Conservation (phyloP, 2,329 filamentous ascomycete genomes). For the Nemania bipapillata region DNA sequence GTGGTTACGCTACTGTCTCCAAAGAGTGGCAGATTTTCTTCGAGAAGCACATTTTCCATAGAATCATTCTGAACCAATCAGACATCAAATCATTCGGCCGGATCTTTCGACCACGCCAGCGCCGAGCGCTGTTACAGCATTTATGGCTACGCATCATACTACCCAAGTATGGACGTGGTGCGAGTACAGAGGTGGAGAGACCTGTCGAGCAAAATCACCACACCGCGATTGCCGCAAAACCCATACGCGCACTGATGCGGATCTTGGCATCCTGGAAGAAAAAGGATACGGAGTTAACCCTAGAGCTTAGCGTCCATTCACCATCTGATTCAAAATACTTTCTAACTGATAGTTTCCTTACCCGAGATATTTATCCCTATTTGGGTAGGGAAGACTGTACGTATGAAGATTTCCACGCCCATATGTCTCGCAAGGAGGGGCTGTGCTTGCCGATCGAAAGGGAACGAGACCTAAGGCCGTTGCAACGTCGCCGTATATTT, state of each 20-base stretch:
- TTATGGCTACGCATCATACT: background rate
- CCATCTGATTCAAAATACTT: no score
- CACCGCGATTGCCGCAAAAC: no score
- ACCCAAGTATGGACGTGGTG: background rate
- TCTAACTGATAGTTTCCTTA: no score
- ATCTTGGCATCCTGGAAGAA: no score
- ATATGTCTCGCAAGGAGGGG: background rate
- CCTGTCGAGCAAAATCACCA: no score
- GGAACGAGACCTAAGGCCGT: no score
- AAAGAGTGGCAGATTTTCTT: conserved; percentile 10
- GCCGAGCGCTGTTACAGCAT: background rate
- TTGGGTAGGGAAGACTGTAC: background rate
- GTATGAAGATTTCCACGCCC: background rate
- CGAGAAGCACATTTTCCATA: conserved; percentile 5
- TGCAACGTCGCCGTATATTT: no score
- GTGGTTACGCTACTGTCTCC: background rate
- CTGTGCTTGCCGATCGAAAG: background rate
- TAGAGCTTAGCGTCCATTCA: no score
- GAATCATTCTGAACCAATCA: background rate
- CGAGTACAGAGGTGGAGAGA: background rate
- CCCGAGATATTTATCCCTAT: no score
- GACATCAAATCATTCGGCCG: background rate
- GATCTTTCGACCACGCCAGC: background rate
- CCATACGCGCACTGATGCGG: no score
- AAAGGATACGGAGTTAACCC: no score